phyloP scores from a whole-genome alignment of 2,329 filamentous ascomycete genomes.

The Pseudopithomyces maydicus region DNA sequence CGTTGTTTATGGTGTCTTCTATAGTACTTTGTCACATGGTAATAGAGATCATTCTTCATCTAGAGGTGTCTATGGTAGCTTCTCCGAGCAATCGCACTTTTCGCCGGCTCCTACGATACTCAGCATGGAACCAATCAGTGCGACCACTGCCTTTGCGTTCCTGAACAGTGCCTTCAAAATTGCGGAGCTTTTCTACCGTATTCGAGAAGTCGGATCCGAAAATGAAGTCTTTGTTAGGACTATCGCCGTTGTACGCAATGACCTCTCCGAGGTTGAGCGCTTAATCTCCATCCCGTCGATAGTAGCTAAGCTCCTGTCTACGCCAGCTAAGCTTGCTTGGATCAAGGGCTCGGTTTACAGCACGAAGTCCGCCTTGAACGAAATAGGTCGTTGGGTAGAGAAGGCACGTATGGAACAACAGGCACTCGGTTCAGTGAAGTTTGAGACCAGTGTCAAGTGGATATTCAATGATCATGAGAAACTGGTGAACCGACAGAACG shows the following conservation, averaged over 20 bases:
- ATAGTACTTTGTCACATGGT: neutral
- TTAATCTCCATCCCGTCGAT: conserved; percentile 19
- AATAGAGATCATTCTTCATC: neutral
- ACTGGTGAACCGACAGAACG: conserved; percentile 23
- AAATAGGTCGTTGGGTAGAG: conserved; percentile 32
- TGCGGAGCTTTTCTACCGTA: conserved; percentile 25
- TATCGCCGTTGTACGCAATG: conserved; percentile 27
- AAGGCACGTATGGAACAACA: conserved; percentile 22
- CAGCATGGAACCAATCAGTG: conserved; percentile 21
- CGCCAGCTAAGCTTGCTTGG: conserved; percentile 25
- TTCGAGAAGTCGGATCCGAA: conserved; percentile 27
- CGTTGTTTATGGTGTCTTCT: neutral
- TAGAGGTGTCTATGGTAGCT: neutral
- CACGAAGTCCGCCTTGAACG: conserved; percentile 24
- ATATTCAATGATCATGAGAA: conserved; percentile 31
- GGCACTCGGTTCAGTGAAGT: conserved; percentile 21
- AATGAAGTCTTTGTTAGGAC: conserved; percentile 31
- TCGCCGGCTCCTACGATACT: neutral
- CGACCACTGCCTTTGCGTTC: conserved; percentile 19
- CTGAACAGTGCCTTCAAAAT: conserved; percentile 30
- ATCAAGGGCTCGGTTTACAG: conserved; percentile 22
- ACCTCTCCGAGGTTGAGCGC: conserved; percentile 27
- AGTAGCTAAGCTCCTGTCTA: conserved; percentile 14
- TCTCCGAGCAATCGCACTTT: neutral
- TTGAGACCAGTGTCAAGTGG: conserved; percentile 25